Evolutionary conservation across 129 eudicot species (phyloP).

Genomic region (Artemisia annua): DNA sequence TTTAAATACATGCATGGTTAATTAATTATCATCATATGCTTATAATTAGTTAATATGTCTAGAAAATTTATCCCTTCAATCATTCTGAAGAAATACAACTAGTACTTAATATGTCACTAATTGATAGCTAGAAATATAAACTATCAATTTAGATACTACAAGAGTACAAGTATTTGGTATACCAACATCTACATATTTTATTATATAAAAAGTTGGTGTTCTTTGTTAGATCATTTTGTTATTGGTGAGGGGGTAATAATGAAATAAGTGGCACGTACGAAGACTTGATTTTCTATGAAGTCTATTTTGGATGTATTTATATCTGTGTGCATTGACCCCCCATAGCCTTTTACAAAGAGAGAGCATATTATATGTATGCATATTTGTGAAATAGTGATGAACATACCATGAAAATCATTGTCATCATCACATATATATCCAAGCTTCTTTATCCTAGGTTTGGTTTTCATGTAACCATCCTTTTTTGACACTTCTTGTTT

Average conservation of each 20-base stretch:
- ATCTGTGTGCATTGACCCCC: slow-evolving; percentile 42
- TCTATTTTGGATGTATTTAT: slow-evolving; percentile 42
- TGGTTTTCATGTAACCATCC: slow-evolving; percentile 41
- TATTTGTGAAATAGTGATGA: slow-evolving; percentile 34
- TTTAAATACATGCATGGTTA: no score
- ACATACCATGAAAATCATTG: slow-evolving; percentile 33
- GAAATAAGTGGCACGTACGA: slow-evolving; percentile 21
- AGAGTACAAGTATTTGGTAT: neutral
- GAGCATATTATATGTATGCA: slow-evolving; percentile 25
- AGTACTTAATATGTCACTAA: neutral
- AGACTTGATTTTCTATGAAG: slow-evolving; percentile 34
- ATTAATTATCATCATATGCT: no score
- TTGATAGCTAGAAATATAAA: neutral
- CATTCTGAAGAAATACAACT: no score
- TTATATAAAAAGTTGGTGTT: neutral
- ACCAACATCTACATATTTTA: neutral
- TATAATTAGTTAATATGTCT: no score
- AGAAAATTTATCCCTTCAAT: no score
- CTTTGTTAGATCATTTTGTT: slow-evolving; percentile 21
- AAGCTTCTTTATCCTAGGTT: slow-evolving; percentile 52
- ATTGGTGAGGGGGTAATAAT: slow-evolving; percentile 31
- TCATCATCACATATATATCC: slow-evolving; percentile 33
- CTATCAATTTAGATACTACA: neutral
- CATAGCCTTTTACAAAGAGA: slow-evolving; percentile 26
- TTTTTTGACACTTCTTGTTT: slow-evolving; percentile 25